These are phyloP conservation scores for Ceratocystis ficicola DNA, from an alignment of 2,329 filamentous ascomycete genomes.

Conservation along the genomic window DNA sequence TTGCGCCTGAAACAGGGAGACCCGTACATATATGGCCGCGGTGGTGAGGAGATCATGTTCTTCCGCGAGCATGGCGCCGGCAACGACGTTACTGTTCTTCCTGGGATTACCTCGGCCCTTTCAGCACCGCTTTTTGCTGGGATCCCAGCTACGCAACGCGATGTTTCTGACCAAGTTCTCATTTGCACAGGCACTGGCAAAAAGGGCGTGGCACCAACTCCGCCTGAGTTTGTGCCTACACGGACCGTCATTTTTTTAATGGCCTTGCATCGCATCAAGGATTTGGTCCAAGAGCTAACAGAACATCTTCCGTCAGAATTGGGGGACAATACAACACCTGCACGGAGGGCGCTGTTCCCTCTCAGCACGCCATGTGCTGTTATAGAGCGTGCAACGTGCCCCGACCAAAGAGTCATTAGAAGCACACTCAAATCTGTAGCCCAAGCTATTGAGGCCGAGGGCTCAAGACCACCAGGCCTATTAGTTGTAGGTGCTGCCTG, in stretches of 20 bases:
- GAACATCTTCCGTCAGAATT: constrained; percentile 28
- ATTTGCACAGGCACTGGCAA: constrained; percentile 94
- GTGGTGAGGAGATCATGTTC: constrained; percentile 81
- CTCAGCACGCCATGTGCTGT: constrained; percentile 75
- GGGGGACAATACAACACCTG: constrained; percentile 24
- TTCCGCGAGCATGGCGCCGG: constrained; percentile 62
- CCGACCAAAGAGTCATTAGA: constrained; percentile 83
- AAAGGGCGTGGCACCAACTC: constrained; percentile 71
- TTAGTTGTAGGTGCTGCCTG: constrained; percentile 78
- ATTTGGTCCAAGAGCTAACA: constrained; percentile 60
- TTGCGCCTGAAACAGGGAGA: constrained; percentile 91
- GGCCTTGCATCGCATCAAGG: constrained; percentile 74
- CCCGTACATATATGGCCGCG: constrained; percentile 89
- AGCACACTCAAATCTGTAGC: constrained; percentile 71
- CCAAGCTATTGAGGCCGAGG: constrained; percentile 75
- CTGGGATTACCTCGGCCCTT: constrained; percentile 80
- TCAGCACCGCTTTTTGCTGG: constrained; percentile 77
- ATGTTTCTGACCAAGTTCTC: constrained; percentile 81
- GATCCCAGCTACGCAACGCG: constrained; percentile 79
- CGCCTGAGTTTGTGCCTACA: constrained; percentile 62
- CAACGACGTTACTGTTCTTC: constrained; percentile 57
- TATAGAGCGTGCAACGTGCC: constrained; percentile 83
- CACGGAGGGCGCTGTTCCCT: constrained; percentile 49
- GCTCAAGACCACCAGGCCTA: constrained; percentile 76
- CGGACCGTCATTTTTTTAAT: constrained; percentile 90